Evolutionary conservation across 176 grass and related monocot genomes (phyloP).

Genomic region (Pharus latifolius): DNA sequence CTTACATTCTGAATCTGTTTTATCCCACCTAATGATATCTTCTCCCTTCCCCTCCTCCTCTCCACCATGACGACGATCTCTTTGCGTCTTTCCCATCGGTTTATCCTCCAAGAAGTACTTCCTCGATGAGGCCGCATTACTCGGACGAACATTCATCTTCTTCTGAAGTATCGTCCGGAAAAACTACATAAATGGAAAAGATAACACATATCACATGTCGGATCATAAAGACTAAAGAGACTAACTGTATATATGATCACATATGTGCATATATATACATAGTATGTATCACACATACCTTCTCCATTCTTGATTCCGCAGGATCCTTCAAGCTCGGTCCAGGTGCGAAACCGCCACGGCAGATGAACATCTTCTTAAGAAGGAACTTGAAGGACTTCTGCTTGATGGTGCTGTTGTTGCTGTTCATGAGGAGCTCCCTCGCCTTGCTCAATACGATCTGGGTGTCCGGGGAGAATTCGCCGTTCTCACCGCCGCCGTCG

Average conservation of each 20-base stretch:
- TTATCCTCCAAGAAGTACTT: constrained; percentile 64
- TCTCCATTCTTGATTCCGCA: constrained; percentile 73
- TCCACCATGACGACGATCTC: not conserved
- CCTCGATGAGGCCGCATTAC: constrained; percentile 37
- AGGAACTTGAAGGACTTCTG: constrained; percentile 84
- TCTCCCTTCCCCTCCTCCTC: constrained; percentile 29
- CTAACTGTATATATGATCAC: not conserved
- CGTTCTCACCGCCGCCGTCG: not conserved
- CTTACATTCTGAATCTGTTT: constrained; percentile 97
- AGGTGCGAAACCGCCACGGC: constrained; percentile 52
- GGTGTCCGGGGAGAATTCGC: constrained; percentile 89
- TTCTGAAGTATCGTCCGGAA: constrained; percentile 67
- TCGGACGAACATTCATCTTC: constrained; percentile 52
- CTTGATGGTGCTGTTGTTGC: constrained; percentile 45
- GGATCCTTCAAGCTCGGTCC: constrained; percentile 58
- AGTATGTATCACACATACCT: constrained; percentile 13
- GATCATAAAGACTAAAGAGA: not conserved
- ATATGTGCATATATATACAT: not conserved
- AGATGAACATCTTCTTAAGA: constrained; percentile 87
- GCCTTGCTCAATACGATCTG: constrained; percentile 91
- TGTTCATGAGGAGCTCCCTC: constrained; percentile 61
- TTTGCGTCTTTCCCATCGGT: constrained; percentile 20
- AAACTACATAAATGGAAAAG: constrained; percentile 23
- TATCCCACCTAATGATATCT: constrained; percentile 74
- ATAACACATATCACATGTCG: not conserved